Evolutionary conservation across 768 basidiomycete species (phyloP), one percentile per base, ranked within the genome.

Genomic region (Boletus bicolor): DNA sequence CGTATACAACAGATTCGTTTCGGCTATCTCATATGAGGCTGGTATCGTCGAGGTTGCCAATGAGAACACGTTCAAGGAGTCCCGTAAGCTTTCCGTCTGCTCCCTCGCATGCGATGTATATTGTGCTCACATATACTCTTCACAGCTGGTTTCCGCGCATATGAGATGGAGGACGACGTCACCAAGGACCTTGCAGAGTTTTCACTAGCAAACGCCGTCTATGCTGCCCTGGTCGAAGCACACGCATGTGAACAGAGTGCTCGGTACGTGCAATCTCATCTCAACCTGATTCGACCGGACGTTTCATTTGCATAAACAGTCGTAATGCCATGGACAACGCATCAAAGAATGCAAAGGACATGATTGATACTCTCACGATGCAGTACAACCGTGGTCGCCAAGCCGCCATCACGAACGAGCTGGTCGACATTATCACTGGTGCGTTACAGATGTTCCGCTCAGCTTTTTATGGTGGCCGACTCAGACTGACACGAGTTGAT

Each of bases 321-420:
- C 89, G 96, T 64, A 98, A 96, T 64, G 97, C 97, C 68, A 99
- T 99, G 97, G 97, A 98, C 84, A 98, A 93, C 69, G 96, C 96
- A 46, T 93, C 95, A 62, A 99, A 99, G 86, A 98, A 99, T 74
- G 97, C 97, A 55, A 77, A 76, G 35, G 94, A 95, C 75, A 97
- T 98, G 94, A 96, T 98, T 68, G 74, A 74, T 57, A 73, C 78
- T 44, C 80, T 98, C 48, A 89, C 89, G 73, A 89, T 97, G 88
- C 82, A 96, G 74, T 98, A 95, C 83, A 98, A 98, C 73, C 91
- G 94, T 83, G 94, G 95, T 80, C 91, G 94, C 70, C 94, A 98
- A 79, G 94, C 94, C 61, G 88, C 93, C 63, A 98, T 98, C 69
- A 98, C 94, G 58, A 96, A 94, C 77, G 93, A 96, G 77, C 77